Evolutionary conservation across 208 protist species (phyloP).

Genomic region (Vickermania spadyakhi): DNA sequence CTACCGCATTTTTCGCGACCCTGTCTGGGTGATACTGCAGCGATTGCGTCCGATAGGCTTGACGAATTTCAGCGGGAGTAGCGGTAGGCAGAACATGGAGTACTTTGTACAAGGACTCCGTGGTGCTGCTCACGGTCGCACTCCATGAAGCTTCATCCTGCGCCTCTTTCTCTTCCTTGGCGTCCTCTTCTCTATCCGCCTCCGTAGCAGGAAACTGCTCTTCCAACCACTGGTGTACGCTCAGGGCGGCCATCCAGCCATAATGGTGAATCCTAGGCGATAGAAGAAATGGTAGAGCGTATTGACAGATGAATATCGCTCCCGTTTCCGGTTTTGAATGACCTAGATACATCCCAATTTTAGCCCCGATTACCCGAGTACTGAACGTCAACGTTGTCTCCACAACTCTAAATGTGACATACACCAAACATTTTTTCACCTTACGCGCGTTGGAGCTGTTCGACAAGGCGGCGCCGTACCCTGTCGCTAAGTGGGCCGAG

Average conservation of each 20-base stretch:
- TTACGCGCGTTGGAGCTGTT: slow-evolving; percentile 52
- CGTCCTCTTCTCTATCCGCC: slow-evolving; percentile 42
- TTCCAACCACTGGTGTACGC: slow-evolving; percentile 16
- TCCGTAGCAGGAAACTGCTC: slow-evolving; percentile 30
- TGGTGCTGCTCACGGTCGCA: not conserved
- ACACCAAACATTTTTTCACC: slow-evolving; percentile 34
- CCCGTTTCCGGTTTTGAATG: slow-evolving; percentile 21
- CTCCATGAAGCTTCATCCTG: slow-evolving; percentile 24
- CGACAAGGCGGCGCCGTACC: too few species aligned
- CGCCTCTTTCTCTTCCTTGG: slow-evolving; percentile 25
- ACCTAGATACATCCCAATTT: slow-evolving; percentile 12
- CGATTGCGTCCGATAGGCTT: slow-evolving; percentile 48
- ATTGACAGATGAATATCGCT: slow-evolving; percentile 48
- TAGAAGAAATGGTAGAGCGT: slow-evolving; percentile 13
- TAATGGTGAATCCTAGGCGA: slow-evolving; percentile 17
- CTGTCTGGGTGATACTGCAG: slow-evolving; percentile 68
- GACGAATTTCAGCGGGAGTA: slow-evolving; percentile 42
- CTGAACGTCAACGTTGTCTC: slow-evolving; percentile 18
- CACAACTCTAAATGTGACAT: slow-evolving; percentile 7
- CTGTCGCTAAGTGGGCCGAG: too few species aligned
- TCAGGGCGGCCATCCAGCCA: slow-evolving; percentile 2
- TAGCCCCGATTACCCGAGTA: slow-evolving; percentile 22
- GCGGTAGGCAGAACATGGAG: slow-evolving; percentile 45
- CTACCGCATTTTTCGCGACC: slow-evolving; percentile 17
- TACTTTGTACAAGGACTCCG: slow-evolving; percentile 40